Evolutionary conservation across 441 rosid species (phyloP), one percentile per base, ranked within the genome.

Genomic region (Croton setiger): DNA sequence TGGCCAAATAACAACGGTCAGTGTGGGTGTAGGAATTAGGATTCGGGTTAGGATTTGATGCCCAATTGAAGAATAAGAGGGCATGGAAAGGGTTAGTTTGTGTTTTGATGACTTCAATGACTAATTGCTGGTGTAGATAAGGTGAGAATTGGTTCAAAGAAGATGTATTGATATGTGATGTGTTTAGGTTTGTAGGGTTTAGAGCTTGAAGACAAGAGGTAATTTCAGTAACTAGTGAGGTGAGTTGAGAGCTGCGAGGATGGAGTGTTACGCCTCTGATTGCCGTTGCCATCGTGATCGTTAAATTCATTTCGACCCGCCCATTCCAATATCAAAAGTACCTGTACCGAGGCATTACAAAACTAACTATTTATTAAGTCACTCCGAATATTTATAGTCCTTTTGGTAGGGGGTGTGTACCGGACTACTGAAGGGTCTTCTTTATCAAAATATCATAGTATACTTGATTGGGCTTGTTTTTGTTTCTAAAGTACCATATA

Each of bases 21-120:
- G 11, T 60, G 54, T 82, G 83, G 69, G 60, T 5, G 64, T 74
- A 80, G 44, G 68, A 65, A 13, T 69, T 73, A 3, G 82, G 80
- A 6, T 79, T 79, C 17, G 80, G 81, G 36, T 15, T 41, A 7
- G 76, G 78, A 27, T 79, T 73, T 21, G 83, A 77, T 35, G 81
- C 81, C 83, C 83, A 82, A 58, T 79, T 77, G 74, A 79, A 79
- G 76, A 82, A 82, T 75, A 79, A 77, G 68, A 82, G 74, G 48
- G 82, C 82, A 13, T 71, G 79, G 51, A 63, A 64, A 57, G 85
- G 85, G 64, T 73, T 69, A 55, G 71, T 17, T 66, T 78, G 80
- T 23, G 64, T 17, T 0, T 65, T 60, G 64, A 78, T 76, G 48
- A 78, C 82, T 65, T 76, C n/a, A 49, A 57, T 47, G 54, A 81